A percentile compares a stretch with the other conserved stretches of the same genome.
phyloP scores from a whole-genome alignment of 805 yeast species.

The Myxozyma geophila region DNA sequence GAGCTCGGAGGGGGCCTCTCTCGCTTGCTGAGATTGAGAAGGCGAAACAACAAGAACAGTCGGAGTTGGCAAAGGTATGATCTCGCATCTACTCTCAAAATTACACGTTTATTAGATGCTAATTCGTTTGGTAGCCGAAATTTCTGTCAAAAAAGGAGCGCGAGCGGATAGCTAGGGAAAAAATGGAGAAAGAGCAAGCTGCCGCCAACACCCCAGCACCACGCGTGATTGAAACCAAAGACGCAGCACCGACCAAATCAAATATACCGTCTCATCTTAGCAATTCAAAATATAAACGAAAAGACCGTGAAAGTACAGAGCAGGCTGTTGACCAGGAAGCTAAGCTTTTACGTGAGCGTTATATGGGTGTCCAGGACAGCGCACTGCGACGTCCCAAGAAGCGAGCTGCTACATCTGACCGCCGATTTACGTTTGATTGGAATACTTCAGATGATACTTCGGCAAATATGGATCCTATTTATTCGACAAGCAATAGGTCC shows the following conservation, averaged over 20 bases:
- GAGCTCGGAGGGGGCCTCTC: constrained; percentile 36
- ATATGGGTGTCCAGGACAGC: constrained; percentile 26
- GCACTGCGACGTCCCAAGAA: constrained; percentile 21
- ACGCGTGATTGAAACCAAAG: neutral
- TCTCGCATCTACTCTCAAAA: neutral
- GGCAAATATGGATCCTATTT: constrained; percentile 50
- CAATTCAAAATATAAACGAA: neutral
- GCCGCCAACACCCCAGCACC: neutral
- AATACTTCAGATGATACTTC: constrained; percentile 68
- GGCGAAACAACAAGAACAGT: constrained; percentile 37
- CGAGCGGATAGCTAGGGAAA: constrained; percentile 44
- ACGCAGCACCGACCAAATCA: constrained; percentile 1
- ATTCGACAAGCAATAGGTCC: constrained; percentile 33
- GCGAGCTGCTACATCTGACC: constrained; percentile 35
- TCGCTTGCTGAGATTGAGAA: constrained; percentile 44
- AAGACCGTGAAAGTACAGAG: neutral
- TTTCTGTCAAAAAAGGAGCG: constrained; percentile 57
- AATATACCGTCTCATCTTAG: neutral
- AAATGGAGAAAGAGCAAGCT: constrained; percentile 25
- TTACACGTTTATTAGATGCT: neutral
- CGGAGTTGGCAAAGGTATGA: constrained; percentile 25
- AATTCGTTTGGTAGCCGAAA: constrained; percentile 42
- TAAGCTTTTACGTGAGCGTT: constrained; percentile 31
- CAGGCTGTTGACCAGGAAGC: constrained; percentile 13
- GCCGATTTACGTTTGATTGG: constrained; percentile 72